Base-by-base conservation (phyloP, 1,139 yeast species). In the Petasospora rhodanensis region DNA sequence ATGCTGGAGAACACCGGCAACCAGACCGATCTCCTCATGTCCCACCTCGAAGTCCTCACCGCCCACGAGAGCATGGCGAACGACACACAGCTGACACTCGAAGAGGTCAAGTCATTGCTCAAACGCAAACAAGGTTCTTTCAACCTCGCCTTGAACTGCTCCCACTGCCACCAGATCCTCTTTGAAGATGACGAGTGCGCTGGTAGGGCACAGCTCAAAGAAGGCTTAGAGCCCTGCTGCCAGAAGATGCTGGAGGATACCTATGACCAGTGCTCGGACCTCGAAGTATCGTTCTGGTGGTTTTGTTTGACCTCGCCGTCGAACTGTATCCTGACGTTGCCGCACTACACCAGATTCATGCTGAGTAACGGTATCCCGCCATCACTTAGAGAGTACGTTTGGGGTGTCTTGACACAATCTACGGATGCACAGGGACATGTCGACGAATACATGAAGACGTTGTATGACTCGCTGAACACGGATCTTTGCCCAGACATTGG, bases 221-320 rank as follows among this genome's bases (percentile, higher is more conserved):
- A 23, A 0, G 22, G 25, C 15, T 24, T 47, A 7, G 32, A 43
- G 22, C 35, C 43, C 4, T 52, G 57, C 22, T 52, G 57, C 26
- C 22, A 29, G 11, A 33, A 39, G 16, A 36, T 41, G 22, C 31
- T 45, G 9, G 18, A 37, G 3, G 30, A n/a, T n/a, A n/a, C 29
- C 3, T 22, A 28, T 12, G n/a, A 25, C n/a, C 43, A 48, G 11
- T 22, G 39, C 13, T 38, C 45, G 10, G 39, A 42, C 13, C 50
- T 68, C 22, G 75, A 70, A 36, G 51, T 53, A 23, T 56, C 63
- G 5, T 72, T 58, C 45, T 71, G 76, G 76, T 48, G 64, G 34
- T 58, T 67, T 23, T 68, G 71, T 35, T 52, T 72, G 25, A 62
- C 59, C 35, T 61, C 66, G 42, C 73, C 73, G 3, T 59, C 68